Evolutionary conservation across 139 green algal species (phyloP).

Genomic region (Tetradesmus lagerheimii): DNA sequence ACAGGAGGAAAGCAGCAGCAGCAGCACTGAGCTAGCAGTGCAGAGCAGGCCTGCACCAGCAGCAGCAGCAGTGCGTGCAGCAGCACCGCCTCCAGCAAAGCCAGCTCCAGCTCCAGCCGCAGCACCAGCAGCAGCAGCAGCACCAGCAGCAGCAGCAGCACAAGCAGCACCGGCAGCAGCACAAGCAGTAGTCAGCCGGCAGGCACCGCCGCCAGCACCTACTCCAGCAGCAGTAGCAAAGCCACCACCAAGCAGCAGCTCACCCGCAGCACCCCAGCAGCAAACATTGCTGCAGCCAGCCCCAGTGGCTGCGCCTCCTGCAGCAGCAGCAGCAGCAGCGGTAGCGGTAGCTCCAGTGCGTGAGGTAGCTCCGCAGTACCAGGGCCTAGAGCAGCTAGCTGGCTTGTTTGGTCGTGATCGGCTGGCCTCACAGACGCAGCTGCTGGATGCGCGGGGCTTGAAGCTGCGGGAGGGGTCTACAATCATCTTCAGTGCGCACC

Average conservation of each 20-base stretch:
- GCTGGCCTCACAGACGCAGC: constrained; percentile 10
- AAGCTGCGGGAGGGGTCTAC: constrained; percentile 37
- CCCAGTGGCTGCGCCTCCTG: constrained; percentile 4
- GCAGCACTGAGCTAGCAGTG: constrained; percentile 12
- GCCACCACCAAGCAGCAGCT: not conserved
- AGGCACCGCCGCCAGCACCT: not conserved
- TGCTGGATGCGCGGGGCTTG: not conserved
- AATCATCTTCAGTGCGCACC: constrained; percentile 32
- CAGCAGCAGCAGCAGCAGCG: constrained; percentile 29
- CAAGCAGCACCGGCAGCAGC: not conserved
- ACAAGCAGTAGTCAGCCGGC: not conserved
- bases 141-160: not conserved
- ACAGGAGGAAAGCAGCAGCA: constrained; percentile 39
- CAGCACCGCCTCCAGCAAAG: not conserved
- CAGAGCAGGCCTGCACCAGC: not conserved
- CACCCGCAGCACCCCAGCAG: not conserved
- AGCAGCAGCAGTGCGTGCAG: constrained; percentile 10
- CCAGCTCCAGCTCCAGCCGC: not conserved
- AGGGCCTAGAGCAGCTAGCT: not conserved
- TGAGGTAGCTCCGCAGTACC: not conserved
- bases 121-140: constrained; percentile 18
- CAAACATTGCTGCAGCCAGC: not conserved
- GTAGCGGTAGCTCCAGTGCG: not conserved
- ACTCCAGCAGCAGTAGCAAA: not conserved
- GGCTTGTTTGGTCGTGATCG: constrained; percentile 33